Percentiles rank a stretch among this genome's conserved stretches.
These are phyloP conservation scores for Stenogyne calaminthoides DNA, from an alignment of 305 asterid genomes.

Conservation along the genomic window DNA sequence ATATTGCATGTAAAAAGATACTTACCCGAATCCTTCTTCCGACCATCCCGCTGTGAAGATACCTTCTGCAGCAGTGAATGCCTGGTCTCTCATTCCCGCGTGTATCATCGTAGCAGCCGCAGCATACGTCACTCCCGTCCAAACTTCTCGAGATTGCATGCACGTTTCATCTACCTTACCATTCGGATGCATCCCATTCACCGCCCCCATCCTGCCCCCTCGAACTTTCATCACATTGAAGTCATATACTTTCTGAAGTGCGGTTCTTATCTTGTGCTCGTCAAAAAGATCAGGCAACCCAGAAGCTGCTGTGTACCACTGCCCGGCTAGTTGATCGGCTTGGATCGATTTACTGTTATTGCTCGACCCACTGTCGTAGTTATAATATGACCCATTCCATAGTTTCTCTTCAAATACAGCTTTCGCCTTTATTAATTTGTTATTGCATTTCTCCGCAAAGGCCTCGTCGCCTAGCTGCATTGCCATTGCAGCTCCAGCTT, in stretches of 20 bases:
- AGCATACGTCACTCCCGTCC: conserved; percentile 95
- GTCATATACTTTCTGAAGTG: conserved; percentile 89
- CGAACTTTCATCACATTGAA: conserved; percentile 86
- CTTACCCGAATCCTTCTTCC: conserved; percentile 95
- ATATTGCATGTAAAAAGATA: background rate
- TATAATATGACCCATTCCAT: conserved; percentile 94
- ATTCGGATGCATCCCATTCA: conserved; percentile 92
- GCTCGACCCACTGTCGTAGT: conserved; percentile 95
- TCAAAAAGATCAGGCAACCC: conserved; percentile 94
- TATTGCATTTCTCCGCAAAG: conserved; percentile 72
- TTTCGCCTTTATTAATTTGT: conserved; percentile 68
- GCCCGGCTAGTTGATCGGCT: conserved; percentile 96
- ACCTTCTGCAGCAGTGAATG: conserved; percentile 86
- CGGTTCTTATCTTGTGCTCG: conserved; percentile 60
- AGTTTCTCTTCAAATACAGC: conserved; percentile 69
- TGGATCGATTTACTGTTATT: conserved; percentile 92
- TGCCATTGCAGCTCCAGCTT: conserved; percentile 96
- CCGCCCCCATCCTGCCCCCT: conserved; percentile 97
- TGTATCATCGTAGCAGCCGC: conserved; percentile 97
- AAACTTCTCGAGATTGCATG: conserved; percentile 98
- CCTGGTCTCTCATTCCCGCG: conserved; percentile 97
- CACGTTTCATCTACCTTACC: conserved; percentile 99
- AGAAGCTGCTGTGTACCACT: conserved; percentile 95
- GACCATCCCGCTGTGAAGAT: conserved; percentile 98
- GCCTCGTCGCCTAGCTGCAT: conserved; percentile 74